A percentile compares a stretch with the other conserved stretches of the same genome.
Conservation (phyloP, 352 stramenopile species). For the Phytophthora europaea region DNA sequence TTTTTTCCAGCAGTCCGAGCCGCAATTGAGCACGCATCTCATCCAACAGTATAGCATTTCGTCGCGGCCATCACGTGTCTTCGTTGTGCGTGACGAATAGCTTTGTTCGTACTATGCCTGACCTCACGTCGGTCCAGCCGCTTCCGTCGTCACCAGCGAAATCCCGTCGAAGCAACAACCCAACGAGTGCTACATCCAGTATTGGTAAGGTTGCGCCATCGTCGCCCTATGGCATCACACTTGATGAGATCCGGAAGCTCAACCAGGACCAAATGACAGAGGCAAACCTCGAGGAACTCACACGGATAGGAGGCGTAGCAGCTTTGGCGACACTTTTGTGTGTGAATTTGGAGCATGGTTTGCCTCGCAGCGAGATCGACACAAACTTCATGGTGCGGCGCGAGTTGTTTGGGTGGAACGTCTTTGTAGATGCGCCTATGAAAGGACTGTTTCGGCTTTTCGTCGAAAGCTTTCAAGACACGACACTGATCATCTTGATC, state of each 20-base stretch:
- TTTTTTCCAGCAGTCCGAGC: neutral
- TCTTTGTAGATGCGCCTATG: slow-evolving; percentile 82
- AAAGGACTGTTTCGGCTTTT: slow-evolving; percentile 87
- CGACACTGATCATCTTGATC: slow-evolving; percentile 92
- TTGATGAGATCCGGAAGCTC: slow-evolving; percentile 70
- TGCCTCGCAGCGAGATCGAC: slow-evolving; percentile 71
- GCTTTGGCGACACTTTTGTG: slow-evolving; percentile 70
- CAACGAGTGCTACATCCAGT: slow-evolving; percentile 22
- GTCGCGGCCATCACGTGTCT: neutral
- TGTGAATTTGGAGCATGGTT: slow-evolving; percentile 74
- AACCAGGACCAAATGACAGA: slow-evolving; percentile 89
- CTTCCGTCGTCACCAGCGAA: slow-evolving; percentile 33
- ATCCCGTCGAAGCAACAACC: slow-evolving; percentile 28
- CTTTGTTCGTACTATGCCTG: slow-evolving; percentile 31
- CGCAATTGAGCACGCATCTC: neutral
- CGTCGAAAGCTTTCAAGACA: slow-evolving; percentile 91
- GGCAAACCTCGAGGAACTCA: slow-evolving; percentile 69
- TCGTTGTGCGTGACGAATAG: neutral
- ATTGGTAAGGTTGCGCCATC: slow-evolving; percentile 76
- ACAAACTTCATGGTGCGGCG: slow-evolving; percentile 59
- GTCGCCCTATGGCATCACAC: slow-evolving; percentile 77
- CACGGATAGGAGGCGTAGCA: slow-evolving; percentile 64
- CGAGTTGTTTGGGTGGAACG: slow-evolving; percentile 69
- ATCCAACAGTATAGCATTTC: neutral
- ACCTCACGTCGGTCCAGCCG: slow-evolving; percentile 64